phyloP scores from a whole-genome alignment of 495 filamentous ascomycete species.

The Bryoglossum gracile region DNA sequence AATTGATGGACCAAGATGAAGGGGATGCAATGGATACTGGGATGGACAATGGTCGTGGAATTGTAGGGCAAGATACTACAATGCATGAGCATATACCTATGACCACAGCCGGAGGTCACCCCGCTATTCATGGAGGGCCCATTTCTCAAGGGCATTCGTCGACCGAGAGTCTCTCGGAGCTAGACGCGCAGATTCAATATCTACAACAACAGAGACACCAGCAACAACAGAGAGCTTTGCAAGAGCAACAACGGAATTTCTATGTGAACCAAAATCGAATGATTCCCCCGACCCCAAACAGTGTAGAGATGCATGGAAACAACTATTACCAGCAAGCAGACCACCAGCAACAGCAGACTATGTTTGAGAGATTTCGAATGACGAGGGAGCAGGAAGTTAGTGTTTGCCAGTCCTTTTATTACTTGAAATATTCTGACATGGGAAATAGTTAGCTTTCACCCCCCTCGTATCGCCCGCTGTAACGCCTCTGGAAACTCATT shows the following conservation, averaged over 20 bases:
- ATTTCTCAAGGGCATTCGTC: conserved; percentile 27
- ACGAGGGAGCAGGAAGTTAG: conserved; percentile 74
- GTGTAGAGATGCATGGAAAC: conserved; percentile 75
- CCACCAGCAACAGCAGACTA: conserved; percentile 52
- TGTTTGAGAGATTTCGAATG: conserved; percentile 65
- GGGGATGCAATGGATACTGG: conserved; percentile 35
- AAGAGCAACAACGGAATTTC: conserved; percentile 48
- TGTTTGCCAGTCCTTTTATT: conserved; percentile 10
- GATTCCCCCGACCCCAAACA: conserved; percentile 90
- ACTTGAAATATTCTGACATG: conserved; percentile 28
- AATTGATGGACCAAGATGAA: conserved; percentile 30
- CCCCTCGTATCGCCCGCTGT: conserved; percentile 92
- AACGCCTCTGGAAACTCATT: conserved; percentile 81
- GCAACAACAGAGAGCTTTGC: conserved; percentile 36
- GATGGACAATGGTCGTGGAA: conserved; percentile 36
- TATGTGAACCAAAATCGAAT: conserved; percentile 48
- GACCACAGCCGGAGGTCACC: conserved; percentile 34
- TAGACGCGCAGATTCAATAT: conserved; percentile 55
- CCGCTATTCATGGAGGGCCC: conserved; percentile 30
- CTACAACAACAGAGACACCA: conserved; percentile 53
- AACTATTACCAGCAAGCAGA: conserved; percentile 53
- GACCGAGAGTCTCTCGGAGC: conserved; percentile 40
- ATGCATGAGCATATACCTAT: conserved; percentile 43
- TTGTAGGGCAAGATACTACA: conserved; percentile 33
- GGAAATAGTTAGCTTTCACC: conserved; percentile 75